Base-by-base conservation (phyloP, 2,329 filamentous ascomycete species). In the Phialophora chinensis region DNA sequence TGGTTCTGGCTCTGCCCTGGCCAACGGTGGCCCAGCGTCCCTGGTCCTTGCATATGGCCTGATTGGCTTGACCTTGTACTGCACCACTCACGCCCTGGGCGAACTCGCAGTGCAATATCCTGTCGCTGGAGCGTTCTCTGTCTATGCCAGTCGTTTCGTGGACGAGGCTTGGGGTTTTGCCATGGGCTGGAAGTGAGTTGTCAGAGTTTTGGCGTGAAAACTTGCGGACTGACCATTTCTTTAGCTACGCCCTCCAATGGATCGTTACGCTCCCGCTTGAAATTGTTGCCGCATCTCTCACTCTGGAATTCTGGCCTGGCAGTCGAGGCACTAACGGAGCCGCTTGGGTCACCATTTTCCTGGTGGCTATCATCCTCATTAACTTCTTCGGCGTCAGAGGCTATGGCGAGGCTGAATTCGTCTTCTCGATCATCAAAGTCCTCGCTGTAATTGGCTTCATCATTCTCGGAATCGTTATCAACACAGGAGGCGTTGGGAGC, bases 131-230 rank as follows among this genome's bases (percentile, higher is more conserved):
- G 95, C 92, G 2, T 97, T 97, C 76, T 92, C 92, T 0, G 89
- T 92, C 10, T 97, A 93, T 80, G 94, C 93, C 11, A 96, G 92
- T 33, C 88, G 94, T n/a, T 97, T 97, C 74, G 79, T 97, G 20
- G 93, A 97, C 75, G 93, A 93, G 0, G 93, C 93, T 0, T 97
- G 92, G 92, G 93, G 93, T 0, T 96, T 96, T 75, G 91, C 92
- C 55, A 96, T 97, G 91, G 93, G 92, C 17, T 96, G 92, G 92
- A 96, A 96, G 85, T 91, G 77, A 78, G 87, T 84, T 84, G 31
- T 4, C 60, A 7, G 47, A 25, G 50, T 31, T 12, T 17, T 33
- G 20, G n/a, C 23, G 0, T 12, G 7, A 20, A 23, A 35, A 12
- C 5, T 49, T 25, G 12, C 49, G 25, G 38, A 33, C 42, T 69